phyloP scores from a whole-genome alignment of 2,329 filamentous ascomycete genomes.

The Endothia cerciana region DNA sequence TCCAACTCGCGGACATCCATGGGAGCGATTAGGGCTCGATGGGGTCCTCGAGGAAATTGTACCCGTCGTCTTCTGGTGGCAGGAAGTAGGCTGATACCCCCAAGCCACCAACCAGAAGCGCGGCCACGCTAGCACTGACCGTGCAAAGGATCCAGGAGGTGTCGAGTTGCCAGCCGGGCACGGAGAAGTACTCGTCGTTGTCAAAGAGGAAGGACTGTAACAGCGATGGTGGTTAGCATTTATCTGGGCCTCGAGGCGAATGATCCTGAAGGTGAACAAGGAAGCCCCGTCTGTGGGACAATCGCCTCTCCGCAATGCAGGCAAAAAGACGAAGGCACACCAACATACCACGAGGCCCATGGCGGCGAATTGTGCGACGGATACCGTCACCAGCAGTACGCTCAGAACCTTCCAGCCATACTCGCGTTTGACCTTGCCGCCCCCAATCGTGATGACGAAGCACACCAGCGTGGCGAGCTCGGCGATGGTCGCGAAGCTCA shows the following conservation, averaged over 20 bases:
- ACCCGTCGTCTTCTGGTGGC: slow-evolving; percentile 76
- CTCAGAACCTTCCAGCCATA: slow-evolving; percentile 80
- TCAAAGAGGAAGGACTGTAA: slow-evolving; percentile 79
- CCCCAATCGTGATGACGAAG: slow-evolving; percentile 75
- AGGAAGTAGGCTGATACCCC: slow-evolving; percentile 69
- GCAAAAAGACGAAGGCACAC: not conserved
- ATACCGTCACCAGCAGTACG: slow-evolving; percentile 66
- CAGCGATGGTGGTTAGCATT: not conserved
- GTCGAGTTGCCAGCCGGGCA: slow-evolving; percentile 79
- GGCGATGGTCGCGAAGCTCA: slow-evolving; percentile 78
- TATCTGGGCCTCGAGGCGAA: not conserved
- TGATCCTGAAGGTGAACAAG: not conserved
- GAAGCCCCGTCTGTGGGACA: slow-evolving; percentile 15
- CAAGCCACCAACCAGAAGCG: slow-evolving; percentile 61
- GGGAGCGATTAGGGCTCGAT: slow-evolving; percentile 45
- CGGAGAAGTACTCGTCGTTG: slow-evolving; percentile 79
- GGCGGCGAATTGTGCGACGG: slow-evolving; percentile 71
- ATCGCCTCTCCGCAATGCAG: not conserved
- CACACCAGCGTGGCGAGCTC: slow-evolving; percentile 80
- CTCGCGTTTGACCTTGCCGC: slow-evolving; percentile 79
- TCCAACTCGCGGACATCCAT: not conserved
- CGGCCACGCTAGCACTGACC: slow-evolving; percentile 56
- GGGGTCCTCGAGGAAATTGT: slow-evolving; percentile 67
- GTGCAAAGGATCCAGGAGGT: slow-evolving; percentile 76
- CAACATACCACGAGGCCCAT: slow-evolving; percentile 81